These are phyloP conservation scores for Durotheca rogersii DNA, from an alignment of 495 filamentous ascomycete genomes.

Conservation along the genomic window DNA sequence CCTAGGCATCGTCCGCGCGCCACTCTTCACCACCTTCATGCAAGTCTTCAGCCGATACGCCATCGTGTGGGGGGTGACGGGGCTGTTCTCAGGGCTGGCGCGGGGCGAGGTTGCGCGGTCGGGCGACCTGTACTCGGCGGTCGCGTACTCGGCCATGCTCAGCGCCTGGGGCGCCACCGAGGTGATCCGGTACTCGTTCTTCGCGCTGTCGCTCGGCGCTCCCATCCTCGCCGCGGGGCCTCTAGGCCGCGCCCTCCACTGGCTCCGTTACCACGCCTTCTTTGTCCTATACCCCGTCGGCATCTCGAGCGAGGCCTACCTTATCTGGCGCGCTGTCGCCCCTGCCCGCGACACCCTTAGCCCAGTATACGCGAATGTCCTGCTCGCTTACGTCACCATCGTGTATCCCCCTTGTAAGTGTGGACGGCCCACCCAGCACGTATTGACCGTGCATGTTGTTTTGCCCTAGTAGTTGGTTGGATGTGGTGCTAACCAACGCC, in stretches of 20 bases:
- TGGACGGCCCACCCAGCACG: too few relatives aligned
- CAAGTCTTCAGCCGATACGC: constrained; percentile 82
- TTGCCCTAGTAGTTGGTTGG: background rate
- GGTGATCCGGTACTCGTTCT: constrained; percentile 85
- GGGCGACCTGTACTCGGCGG: constrained; percentile 14
- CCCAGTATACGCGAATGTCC: constrained; percentile 50
- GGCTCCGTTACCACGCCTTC: constrained; percentile 93
- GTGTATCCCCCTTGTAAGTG: constrained; percentile 80
- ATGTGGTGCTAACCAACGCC: background rate
- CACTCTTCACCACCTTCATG: constrained; percentile 80
- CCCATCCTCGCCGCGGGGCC: constrained; percentile 44
- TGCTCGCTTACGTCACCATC: constrained; percentile 53
- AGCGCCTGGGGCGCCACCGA: constrained; percentile 84
- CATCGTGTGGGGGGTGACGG: constrained; percentile 78
- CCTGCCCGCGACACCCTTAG: constrained; percentile 53
- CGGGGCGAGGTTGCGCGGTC: constrained; percentile 12
- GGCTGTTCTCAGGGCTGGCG: constrained; percentile 62
- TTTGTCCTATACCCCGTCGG: constrained; percentile 89
- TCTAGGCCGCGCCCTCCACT: constrained; percentile 62
- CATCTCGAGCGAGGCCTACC: constrained; percentile 78
- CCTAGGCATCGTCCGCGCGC: constrained; percentile 81
- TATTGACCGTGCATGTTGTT: too few relatives aligned
- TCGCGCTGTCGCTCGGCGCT: constrained; percentile 65
- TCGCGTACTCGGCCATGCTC: constrained; percentile 70
- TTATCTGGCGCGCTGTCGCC: constrained; percentile 70